phyloP scores from a whole-genome alignment of 176 grass and related monocot genomes.

The Metroxylon sagu region DNA sequence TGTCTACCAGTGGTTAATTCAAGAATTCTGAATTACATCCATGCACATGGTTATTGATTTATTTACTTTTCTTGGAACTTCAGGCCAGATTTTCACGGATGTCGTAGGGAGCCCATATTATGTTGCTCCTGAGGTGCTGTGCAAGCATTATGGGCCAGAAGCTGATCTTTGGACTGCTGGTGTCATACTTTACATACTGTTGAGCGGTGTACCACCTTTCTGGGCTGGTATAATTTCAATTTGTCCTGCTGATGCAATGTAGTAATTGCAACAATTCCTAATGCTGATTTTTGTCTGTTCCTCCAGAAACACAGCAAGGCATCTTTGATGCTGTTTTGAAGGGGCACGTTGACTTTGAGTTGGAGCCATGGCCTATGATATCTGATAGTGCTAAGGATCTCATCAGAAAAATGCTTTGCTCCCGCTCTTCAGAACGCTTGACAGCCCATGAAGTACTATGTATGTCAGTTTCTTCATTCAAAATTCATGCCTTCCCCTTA shows the following conservation, averaged over 20 bases:
- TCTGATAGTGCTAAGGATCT: conserved; percentile 60
- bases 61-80: conserved; percentile 1
- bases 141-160: conserved; percentile 69
- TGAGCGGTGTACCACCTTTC: conserved; percentile 65
- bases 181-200: conserved; percentile 65
- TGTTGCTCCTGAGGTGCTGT: conserved; percentile 66
- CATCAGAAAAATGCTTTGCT: conserved; percentile 46
- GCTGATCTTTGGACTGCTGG: conserved; percentile 69
- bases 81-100: conserved; percentile 58
- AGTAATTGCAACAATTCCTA: not conserved
- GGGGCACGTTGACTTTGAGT: conserved; percentile 49
- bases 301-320: conserved; percentile 61
- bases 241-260: not conserved
- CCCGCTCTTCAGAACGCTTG: conserved; percentile 32
- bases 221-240: conserved; percentile 33
- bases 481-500: not conserved
- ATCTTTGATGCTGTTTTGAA: conserved; percentile 62
- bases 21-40: not conserved
- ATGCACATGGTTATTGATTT: not conserved
- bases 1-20: not conserved
- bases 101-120: conserved; percentile 67
- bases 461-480: conserved; percentile 6
- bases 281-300: not conserved
- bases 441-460: conserved; percentile 61
- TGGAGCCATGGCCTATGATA: conserved; percentile 50